Percentiles rank a stretch among this genome's conserved stretches.
These are phyloP conservation scores for Catharanthus roseus DNA, from an alignment of 257 asterid genomes.

Conservation along the genomic window DNA sequence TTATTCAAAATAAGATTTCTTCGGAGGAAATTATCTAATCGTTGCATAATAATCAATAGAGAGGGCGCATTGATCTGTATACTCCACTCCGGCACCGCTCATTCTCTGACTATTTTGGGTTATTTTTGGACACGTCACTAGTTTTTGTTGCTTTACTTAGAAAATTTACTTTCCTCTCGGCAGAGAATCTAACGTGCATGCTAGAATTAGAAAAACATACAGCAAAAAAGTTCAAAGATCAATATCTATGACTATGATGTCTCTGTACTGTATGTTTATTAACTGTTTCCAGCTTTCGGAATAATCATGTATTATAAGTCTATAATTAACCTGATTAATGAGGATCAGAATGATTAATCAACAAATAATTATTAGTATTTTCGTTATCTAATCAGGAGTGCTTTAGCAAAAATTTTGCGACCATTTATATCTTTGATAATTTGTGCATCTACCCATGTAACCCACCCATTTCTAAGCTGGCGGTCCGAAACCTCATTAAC, in stretches of 20 bases:
- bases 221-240: neutral
- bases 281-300: neutral
- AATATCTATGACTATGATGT: neutral
- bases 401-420: neutral
- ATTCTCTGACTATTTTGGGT: neutral
- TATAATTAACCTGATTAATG: neutral
- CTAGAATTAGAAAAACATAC: neutral
- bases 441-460: neutral
- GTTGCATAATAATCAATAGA: neutral
- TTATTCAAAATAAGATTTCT: neutral
- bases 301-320: neutral
- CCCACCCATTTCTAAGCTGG: neutral
- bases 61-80: neutral
- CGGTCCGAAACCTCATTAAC: constrained; percentile 2
- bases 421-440: neutral
- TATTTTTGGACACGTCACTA: neutral
- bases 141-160: neutral
- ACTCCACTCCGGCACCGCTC: neutral
- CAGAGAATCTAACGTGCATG: neutral
- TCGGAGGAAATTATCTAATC: too few species aligned
- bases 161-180: neutral
- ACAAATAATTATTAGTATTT: too few species aligned
- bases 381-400: neutral
- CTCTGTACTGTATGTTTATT: neutral
- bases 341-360: neutral